Base-by-base conservation (phyloP, 768 basidiomycete genomes). In the Cyclocybe cylindracea region DNA sequence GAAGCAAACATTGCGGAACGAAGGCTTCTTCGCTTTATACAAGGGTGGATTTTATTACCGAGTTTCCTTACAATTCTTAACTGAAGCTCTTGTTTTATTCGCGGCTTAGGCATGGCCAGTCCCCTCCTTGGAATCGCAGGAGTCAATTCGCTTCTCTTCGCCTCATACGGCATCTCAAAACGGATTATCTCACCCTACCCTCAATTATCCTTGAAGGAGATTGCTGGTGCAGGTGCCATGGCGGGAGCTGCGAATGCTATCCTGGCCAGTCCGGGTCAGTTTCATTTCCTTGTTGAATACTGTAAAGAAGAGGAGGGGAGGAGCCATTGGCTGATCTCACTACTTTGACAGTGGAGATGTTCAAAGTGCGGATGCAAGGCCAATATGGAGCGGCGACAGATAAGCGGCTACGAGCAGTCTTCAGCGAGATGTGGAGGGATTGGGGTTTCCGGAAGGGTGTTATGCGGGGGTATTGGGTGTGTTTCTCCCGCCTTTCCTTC, bases 291-390 rank as follows among this genome's bases (percentile, higher is more conserved):
- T 18, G 10, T 10, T 13, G 24, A 24, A 24, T 24, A 29, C 35
- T 2, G 34, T 40, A 31, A n/a, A 14, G 18, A 5, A 37, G 18
- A 2, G 18, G 9, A 11, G 13, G 39, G 14, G 10, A 31, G 16
- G 24, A 11, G 18, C 9, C 10, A 11, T 11, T 36, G 40, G 11
- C 39, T 44, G 44, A 8, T 24, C 5, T 24, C 24, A 24, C 35
- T 18, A 6, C 14, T 19, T 43, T 19, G 44, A 37, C 54, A 92
- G 91, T 94, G 45, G 97, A 99, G 70, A 92, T 98, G 90, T 98
- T 98, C 76, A 98, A 99, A 71, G 92, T 98, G 29, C 82, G 91
- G 13, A 97, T 97, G 96, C 95, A 97, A 70, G 94, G 89, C 6
- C 91, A 98, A 65, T 96, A 97, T 60, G 96, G 95, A 9, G 78